Base-by-base conservation (phyloP, 148 eudicot species). In the Drosera capensis region DNA sequence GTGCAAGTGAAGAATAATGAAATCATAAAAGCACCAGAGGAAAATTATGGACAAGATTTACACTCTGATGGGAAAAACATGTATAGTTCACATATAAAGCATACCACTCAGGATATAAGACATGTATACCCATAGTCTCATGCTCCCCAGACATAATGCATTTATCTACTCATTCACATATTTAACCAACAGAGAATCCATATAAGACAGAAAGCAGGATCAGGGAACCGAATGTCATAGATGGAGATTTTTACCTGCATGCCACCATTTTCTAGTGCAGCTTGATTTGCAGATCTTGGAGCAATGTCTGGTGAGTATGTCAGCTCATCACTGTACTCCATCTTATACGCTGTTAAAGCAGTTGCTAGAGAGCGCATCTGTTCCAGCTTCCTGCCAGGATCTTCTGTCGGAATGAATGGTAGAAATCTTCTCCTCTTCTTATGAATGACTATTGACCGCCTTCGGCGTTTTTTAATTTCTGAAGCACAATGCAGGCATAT, bases 361-460 rank as follows among this genome's bases (percentile, higher is more conserved):
- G 56, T 52, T 31, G 95, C 94, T 53, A 88, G 87, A 48, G 97
- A 71, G 18, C 68, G 71, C 94, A 88, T 75, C 64, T 88, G 97
- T 28, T 60, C 66, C 48, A 82, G 58, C 64, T 87, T 71, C 52
- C 60, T 71, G 29, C 59, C 42, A 24, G 54, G 66, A 55, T 84
- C 82, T 50, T 84, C 80, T 3, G 70, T 56, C 14, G 97, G 84
- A 53, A 65, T 52, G 46, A 41, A 84, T 28, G 87, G 87, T 39
- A 78, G 58, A 43, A 88, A 58, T 52, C 94, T 73, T 55, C 93
- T 84, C 45, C 59, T 65, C 62, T 57, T 88, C 70, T 88, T 88
- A 29, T 78, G 78, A 40, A 71, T 51, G 45, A 84, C 94, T 46
- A 80, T 17, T 35, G 73, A 22, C 51, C 94, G 94, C 47, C 64